Evolutionary conservation across 768 basidiomycete species (phyloP).

Genomic region (Amanita phalloides): DNA sequence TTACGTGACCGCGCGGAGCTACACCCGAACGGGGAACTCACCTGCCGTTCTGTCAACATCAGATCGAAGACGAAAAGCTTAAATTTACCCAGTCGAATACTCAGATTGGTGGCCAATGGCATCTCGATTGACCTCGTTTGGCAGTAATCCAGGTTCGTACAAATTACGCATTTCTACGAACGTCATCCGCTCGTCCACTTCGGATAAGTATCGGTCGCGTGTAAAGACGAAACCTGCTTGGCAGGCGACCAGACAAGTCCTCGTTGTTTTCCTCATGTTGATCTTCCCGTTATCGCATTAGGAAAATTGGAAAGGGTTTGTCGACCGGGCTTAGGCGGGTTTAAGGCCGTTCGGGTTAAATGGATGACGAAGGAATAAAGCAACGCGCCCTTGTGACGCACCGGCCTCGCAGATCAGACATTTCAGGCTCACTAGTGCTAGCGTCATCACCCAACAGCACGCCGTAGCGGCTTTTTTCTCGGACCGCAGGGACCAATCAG

Average conservation of each 20-base stretch:
- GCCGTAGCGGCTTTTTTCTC: neutral
- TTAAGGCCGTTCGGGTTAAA: slow-evolving; percentile 5
- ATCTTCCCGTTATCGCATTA: slow-evolving; percentile 15
- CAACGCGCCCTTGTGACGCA: neutral
- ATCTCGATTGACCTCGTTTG: slow-evolving; percentile 3
- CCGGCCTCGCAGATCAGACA: slow-evolving; percentile 3
- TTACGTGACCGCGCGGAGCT: slow-evolving; percentile 36
- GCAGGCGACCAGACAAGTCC: slow-evolving; percentile 12
- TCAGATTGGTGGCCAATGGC: neutral
- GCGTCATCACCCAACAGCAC: neutral
- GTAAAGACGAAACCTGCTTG: slow-evolving; percentile 3
- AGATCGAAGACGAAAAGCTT: slow-evolving; percentile 18
- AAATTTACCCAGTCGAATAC: slow-evolving; percentile 8
- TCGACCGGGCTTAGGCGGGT: slow-evolving; percentile 2
- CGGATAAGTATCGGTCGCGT: slow-evolving; percentile 2
- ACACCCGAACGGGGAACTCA: slow-evolving; percentile 22
- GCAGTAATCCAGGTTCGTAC: slow-evolving; percentile 3
- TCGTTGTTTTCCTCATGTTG: slow-evolving; percentile 32
- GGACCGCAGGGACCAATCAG: neutral
- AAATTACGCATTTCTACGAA: slow-evolving; percentile 1
- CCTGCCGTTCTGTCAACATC: slow-evolving; percentile 22
- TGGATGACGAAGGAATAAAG: slow-evolving; percentile 2
- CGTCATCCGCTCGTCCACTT: slow-evolving; percentile 5
- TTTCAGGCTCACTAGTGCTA: slow-evolving; percentile 1
- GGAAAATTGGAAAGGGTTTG: slow-evolving; percentile 1